Conservation (phyloP, 2,329 filamentous ascomycete species). For the Microcyclosporella mali region DNA sequence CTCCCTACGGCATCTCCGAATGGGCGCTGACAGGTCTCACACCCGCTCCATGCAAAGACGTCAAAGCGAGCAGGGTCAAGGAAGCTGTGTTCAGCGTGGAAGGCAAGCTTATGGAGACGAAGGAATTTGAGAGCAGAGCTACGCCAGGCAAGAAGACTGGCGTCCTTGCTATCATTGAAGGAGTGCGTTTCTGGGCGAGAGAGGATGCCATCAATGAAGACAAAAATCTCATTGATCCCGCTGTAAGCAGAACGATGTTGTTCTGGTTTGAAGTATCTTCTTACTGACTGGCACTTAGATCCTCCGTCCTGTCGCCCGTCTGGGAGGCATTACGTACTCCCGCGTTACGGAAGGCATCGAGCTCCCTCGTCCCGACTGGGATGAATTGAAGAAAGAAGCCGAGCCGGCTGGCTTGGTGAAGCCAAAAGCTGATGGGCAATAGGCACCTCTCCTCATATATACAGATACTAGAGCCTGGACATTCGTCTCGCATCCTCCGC, state of each 20-base stretch:
- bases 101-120: constrained; percentile 64
- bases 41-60: constrained; percentile 58
- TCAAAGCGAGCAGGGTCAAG: constrained; percentile 65
- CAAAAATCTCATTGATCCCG: constrained; percentile 65
- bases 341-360: constrained; percentile 65
- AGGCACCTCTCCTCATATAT: constrained; percentile 7
- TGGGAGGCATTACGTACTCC: constrained; percentile 83
- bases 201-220: constrained; percentile 83
- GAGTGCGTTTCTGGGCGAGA: constrained; percentile 78
- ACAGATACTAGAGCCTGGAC: constrained; percentile 7
- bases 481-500: not conserved
- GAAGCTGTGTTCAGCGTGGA: constrained; percentile 83
- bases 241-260: constrained; percentile 38
- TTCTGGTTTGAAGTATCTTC: not conserved
- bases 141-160: constrained; percentile 69
- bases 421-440: constrained; percentile 40
- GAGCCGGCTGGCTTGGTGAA: constrained; percentile 49
- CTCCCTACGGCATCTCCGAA: constrained; percentile 69
- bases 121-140: constrained; percentile 70
- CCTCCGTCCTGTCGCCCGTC: constrained; percentile 65
- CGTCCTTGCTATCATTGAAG: constrained; percentile 72
- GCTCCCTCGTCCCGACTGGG: constrained; percentile 54
- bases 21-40: constrained; percentile 75
- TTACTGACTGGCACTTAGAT: constrained; percentile 41
- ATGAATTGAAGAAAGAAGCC: constrained; percentile 48